These are phyloP conservation scores for Endocarpon pusillum DNA, from an alignment of 495 filamentous ascomycete genomes.

Conservation along the genomic window DNA sequence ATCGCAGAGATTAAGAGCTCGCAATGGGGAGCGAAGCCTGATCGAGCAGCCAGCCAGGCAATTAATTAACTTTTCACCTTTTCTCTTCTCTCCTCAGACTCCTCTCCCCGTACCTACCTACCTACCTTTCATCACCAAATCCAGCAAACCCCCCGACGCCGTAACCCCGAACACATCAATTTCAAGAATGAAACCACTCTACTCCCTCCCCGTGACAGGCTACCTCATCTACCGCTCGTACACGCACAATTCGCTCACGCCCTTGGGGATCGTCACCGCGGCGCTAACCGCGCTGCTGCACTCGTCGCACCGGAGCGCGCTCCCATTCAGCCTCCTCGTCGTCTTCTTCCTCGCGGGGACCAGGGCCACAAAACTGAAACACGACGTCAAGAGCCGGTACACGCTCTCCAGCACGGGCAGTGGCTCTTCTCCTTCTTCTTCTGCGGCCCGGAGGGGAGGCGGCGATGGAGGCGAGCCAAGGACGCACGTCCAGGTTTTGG, in stretches of 20 bases:
- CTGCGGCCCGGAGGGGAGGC: too few species aligned
- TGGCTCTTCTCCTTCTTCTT: background rate
- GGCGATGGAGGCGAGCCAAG: constrained; percentile 71
- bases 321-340: constrained; percentile 66
- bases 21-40: too few species aligned
- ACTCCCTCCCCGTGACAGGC: constrained; percentile 46
- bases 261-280: constrained; percentile 50
- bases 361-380: constrained; percentile 74
- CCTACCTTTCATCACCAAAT: too few species aligned
- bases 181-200: constrained; percentile 45
- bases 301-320: constrained; percentile 75
- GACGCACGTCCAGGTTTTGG: constrained; percentile 77
- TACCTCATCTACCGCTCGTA: constrained; percentile 53
- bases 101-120: too few species aligned
- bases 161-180: too few species aligned
- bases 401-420: constrained; percentile 59
- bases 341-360: constrained; percentile 83
- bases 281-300: constrained; percentile 58
- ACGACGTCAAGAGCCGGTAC: constrained; percentile 63
- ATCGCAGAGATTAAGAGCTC: too few species aligned
- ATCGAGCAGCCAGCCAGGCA: too few species aligned
- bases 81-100: too few species aligned
- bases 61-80: too few species aligned
- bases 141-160: too few species aligned
- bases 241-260: constrained; percentile 59